Conservation (phyloP, 192 early-diverging fungal species). For the Backusella sp. region DNA sequence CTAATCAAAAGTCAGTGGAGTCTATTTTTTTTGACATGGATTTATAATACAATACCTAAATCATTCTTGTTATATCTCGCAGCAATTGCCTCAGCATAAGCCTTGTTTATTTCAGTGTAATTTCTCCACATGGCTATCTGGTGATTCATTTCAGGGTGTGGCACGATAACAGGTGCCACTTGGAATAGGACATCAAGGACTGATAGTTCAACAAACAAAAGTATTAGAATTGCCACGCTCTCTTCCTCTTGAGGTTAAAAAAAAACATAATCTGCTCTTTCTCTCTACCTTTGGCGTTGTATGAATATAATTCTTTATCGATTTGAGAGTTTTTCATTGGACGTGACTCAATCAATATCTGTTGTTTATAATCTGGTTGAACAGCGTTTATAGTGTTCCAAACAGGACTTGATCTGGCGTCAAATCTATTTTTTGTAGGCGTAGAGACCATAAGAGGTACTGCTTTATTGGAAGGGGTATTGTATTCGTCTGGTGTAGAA, state of each 20-base stretch:
- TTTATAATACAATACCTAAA: constrained; percentile 5
- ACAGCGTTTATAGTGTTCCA: not conserved
- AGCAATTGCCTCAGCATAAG: not conserved
- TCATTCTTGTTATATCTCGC: not conserved
- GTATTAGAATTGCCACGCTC: not conserved
- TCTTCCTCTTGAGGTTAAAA: not conserved
- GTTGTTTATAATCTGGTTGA: not conserved
- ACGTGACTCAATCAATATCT: not conserved
- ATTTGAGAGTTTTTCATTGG: constrained; percentile 8
- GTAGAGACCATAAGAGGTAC: not conserved
- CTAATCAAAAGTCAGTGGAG: constrained; percentile 9
- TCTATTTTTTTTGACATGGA: not conserved
- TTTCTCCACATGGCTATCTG: not conserved
- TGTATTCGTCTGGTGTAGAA: not conserved
- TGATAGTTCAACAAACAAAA: not conserved
- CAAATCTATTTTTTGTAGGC: not conserved
- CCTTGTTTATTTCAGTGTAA: not conserved
- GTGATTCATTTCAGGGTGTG: not conserved
- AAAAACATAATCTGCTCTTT: not conserved
- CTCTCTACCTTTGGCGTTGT: not conserved
- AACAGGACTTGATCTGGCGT: not conserved
- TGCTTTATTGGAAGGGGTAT: not conserved
- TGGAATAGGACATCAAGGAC: not conserved
- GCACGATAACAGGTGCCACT: not conserved
- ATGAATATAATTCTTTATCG: not conserved